Evolutionary conservation across 2,329 filamentous ascomycete genomes (phyloP).

Genomic region (Camillea tinctor): DNA sequence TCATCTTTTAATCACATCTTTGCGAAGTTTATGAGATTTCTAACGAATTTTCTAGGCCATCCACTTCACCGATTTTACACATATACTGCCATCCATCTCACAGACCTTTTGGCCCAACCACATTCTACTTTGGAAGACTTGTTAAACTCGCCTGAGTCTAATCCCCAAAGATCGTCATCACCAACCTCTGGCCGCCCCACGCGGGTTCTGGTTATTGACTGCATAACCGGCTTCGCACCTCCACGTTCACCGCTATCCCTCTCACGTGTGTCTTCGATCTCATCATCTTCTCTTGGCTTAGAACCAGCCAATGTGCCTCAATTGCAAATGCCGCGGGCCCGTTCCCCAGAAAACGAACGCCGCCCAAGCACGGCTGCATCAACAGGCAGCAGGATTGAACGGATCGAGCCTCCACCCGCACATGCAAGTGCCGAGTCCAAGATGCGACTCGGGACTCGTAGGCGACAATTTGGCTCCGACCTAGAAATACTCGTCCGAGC

Average conservation of each 20-base stretch:
- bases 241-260: slow-evolving; percentile 43
- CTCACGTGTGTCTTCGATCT: slow-evolving; percentile 46
- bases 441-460: slow-evolving; percentile 56
- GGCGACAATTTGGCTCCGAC: slow-evolving; percentile 61
- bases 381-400: slow-evolving; percentile 25
- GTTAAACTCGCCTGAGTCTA: slow-evolving; percentile 37
- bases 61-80: slow-evolving; percentile 63
- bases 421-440: slow-evolving; percentile 37
- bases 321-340: slow-evolving; percentile 21
- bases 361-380: slow-evolving; percentile 30
- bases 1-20: slow-evolving; percentile 2
- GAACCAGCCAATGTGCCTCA: slow-evolving; percentile 23
- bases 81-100: slow-evolving; percentile 59
- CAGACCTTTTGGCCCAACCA: slow-evolving; percentile 51
- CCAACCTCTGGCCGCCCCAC: slow-evolving; percentile 31
- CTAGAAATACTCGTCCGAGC: slow-evolving; percentile 70
- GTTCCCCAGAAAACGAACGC: slow-evolving; percentile 20
- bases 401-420: slow-evolving; percentile 26
- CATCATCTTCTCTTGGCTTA: slow-evolving; percentile 33
- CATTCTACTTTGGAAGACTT: slow-evolving; percentile 47
- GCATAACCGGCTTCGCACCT: slow-evolving; percentile 55
- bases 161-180: slow-evolving; percentile 28
- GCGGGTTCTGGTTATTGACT: slow-evolving; percentile 61
- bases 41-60: slow-evolving; percentile 45
- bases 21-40: background rate